Conservation (phyloP, 108 stramenopile genomes). For the Cylindrotheca fusiformis region DNA sequence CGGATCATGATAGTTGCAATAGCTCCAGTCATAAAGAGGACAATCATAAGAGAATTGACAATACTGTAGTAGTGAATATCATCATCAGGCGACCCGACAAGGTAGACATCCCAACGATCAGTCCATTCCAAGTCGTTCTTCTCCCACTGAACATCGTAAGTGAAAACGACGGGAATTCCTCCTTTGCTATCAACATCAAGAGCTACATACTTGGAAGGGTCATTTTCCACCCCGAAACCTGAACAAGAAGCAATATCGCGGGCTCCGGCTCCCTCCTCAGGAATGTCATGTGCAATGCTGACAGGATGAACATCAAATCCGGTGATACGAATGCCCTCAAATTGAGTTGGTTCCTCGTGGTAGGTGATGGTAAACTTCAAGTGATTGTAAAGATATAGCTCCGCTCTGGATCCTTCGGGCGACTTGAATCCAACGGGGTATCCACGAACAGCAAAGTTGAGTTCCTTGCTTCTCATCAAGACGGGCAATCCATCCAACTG, state of each 20-base stretch:
- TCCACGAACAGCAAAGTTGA: constrained; percentile 78
- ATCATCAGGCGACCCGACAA: constrained; percentile 89
- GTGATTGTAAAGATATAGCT: constrained; percentile 89
- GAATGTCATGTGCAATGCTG: constrained; percentile 77
- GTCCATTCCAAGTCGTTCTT: constrained; percentile 87
- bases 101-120: constrained; percentile 98
- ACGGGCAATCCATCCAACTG: constrained; percentile 84
- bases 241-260: constrained; percentile 22
- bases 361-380: constrained; percentile 86
- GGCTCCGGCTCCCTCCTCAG: constrained; percentile 1
- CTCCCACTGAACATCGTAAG: constrained; percentile 95
- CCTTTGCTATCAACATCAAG: constrained; percentile 16
- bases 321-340: constrained; percentile 86
- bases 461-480: constrained; percentile 68
- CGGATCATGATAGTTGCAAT: constrained; percentile 96
- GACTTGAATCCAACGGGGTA: constrained; percentile 86
- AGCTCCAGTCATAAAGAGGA: constrained; percentile 95
- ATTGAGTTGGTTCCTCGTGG: constrained; percentile 57
- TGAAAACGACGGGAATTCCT: constrained; percentile 64
- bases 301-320: constrained; percentile 93
- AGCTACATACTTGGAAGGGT: constrained; percentile 43
- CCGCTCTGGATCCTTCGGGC: constrained; percentile 19
- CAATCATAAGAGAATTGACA: constrained; percentile 98
- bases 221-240: constrained; percentile 49
- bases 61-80: constrained; percentile 99